Conservation (phyloP, 805 yeast genomes). For the Yamadazyma insecticola region DNA sequence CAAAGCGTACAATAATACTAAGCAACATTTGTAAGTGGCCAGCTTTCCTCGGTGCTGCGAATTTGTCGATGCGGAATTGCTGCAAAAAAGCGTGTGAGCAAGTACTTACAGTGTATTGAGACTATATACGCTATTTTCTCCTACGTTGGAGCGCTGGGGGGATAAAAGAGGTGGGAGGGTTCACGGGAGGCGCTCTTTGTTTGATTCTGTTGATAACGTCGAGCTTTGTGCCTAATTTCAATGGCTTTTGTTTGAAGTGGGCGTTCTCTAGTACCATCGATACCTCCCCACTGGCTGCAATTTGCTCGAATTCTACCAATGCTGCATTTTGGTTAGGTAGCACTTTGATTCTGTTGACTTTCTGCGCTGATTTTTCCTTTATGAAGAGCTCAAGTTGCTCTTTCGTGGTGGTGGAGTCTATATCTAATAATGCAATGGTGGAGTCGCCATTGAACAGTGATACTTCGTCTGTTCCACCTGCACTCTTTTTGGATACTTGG, state of each 20-base stretch:
- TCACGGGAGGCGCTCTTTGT: neutral
- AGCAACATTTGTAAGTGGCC: too few relatives aligned
- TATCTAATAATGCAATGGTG: slow-evolving; percentile 5
- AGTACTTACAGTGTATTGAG: too few relatives aligned
- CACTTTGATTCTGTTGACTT: slow-evolving; percentile 1
- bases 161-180: slow-evolving; percentile 1
- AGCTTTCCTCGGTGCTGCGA: too few relatives aligned
- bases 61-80: too few relatives aligned
- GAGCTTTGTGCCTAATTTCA: slow-evolving; percentile 3
- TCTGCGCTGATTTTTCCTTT: too few relatives aligned
- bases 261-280: slow-evolving; percentile 5
- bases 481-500: slow-evolving; percentile 14
- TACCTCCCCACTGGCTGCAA: slow-evolving; percentile 9
- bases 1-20: too few relatives aligned
- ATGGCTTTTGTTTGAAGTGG: slow-evolving; percentile 1
- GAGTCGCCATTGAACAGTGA: slow-evolving; percentile 13
- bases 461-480: slow-evolving; percentile 2
- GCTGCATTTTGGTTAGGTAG: slow-evolving; percentile 16
- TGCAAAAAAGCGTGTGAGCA: too few relatives aligned
- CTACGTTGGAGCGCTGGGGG: slow-evolving; percentile 7
- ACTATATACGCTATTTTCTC: too few relatives aligned
- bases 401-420: slow-evolving; percentile 7
- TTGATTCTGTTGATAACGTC: slow-evolving; percentile 1
- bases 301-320: slow-evolving; percentile 3
- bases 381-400: slow-evolving; percentile 31